A percentile compares a stretch with the other conserved stretches of the same genome.
Evolutionary conservation across 306 rosid genomes (phyloP).

Genomic region (Casuarina equisetifolia): DNA sequence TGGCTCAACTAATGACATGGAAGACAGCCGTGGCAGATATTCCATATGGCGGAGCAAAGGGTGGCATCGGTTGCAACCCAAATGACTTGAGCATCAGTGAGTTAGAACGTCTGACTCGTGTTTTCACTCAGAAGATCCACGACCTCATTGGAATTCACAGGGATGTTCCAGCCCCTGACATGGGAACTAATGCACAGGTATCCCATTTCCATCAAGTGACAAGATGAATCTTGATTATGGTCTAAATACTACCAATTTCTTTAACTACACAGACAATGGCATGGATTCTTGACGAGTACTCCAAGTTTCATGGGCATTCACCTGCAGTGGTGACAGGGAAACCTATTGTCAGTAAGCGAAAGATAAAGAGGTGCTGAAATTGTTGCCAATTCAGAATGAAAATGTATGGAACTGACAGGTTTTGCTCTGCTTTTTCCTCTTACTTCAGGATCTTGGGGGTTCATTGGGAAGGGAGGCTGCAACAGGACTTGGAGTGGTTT

Average conservation of each 20-base stretch:
- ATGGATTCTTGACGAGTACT: conserved; percentile 85
- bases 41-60: conserved; percentile 89
- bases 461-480: conserved; percentile 79
- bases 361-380: background rate
- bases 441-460: conserved; percentile 70
- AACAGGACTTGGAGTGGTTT: conserved; percentile 66
- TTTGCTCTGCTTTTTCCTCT: background rate
- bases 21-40: conserved; percentile 71
- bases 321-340: conserved; percentile 80
- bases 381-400: background rate
- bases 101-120: conserved; percentile 77
- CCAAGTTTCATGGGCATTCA: conserved; percentile 78
- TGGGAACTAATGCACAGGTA: conserved; percentile 80
- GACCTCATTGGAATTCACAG: conserved; percentile 69
- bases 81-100: conserved; percentile 61
- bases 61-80: conserved; percentile 78
- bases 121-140: conserved; percentile 78
- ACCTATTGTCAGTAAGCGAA: conserved; percentile 51
- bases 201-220: background rate
- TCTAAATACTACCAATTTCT: background rate
- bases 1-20: conserved; percentile 87
- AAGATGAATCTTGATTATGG: background rate
- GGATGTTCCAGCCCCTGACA: conserved; percentile 83
- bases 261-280: conserved; percentile 63
- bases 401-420: background rate